Base-by-base conservation (phyloP, 2,329 filamentous ascomycete species). In the Beauveria sp. region DNA sequence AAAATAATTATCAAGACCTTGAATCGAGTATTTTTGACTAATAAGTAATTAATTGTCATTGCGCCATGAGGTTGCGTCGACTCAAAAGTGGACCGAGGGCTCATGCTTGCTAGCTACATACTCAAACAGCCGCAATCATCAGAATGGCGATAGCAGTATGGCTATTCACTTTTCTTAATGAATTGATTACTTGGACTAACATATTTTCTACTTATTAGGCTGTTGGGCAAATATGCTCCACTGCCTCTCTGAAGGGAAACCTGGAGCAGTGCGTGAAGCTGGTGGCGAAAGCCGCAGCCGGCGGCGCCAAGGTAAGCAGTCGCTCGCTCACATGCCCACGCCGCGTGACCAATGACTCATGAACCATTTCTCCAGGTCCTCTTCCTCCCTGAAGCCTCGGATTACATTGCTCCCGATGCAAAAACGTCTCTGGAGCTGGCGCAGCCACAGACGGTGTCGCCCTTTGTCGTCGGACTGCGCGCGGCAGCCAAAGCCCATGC, bases 311-410 rank as follows among this genome's bases (percentile, higher is more conserved):
- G 80, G 90, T 92, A 69, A 63, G 73, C 63, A 43, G 14, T 38
- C 14, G 12, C 34, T 38, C 34, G 34, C 12, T 14, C 12, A 34
- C 34, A 14, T 38, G 34, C 34, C 8, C 54, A 26, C 3, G n/a
- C 20, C n/a, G 14, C 28, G 3, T 52, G 62, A 57, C 50, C 62
- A 65, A 57, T 68, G 57, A 38, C 50, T 38, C 46, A 38, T 68
- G 61, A 49, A 46, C 3, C 14, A 18, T 16, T 9, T 26, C 12
- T 14, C 22, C 65, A 90, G 84, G 85, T 89, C 20, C 83, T 97
- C 55, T 97, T 98, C 77, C 87, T 97, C 59, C 93, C 93, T 14
- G 93, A 97, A 81, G 93, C 93, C 26, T 86, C 85, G 62, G 92
- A 96, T 77, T 97, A 96, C 78, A 92, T 97, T 68, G 88, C 86